Evolutionary conservation across 768 basidiomycete species (phyloP).

Genomic region (Leccinum longicurvipes): DNA sequence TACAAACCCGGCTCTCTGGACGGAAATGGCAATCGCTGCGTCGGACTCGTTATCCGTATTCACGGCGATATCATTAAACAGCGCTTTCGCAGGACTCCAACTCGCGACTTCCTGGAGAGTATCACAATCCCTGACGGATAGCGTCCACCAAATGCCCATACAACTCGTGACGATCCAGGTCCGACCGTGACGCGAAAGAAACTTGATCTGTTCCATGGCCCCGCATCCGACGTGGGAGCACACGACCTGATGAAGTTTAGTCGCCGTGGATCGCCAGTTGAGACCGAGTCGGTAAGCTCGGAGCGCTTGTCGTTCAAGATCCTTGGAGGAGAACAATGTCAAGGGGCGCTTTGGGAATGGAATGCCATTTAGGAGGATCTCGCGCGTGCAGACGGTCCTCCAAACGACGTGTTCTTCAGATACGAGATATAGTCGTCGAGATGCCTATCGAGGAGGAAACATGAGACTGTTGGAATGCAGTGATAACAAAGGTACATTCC

Average conservation of each 20-base stretch:
- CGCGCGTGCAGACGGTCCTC: slow-evolving; percentile 44
- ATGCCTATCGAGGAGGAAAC: slow-evolving; percentile 39
- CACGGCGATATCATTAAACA: slow-evolving; percentile 51
- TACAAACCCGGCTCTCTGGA: slow-evolving; percentile 46
- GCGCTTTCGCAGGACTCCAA: slow-evolving; percentile 53
- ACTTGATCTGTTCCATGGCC: slow-evolving; percentile 49
- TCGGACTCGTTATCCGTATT: slow-evolving; percentile 45
- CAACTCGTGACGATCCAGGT: slow-evolving; percentile 52
- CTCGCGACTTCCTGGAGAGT: slow-evolving; percentile 35
- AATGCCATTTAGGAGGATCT: slow-evolving; percentile 44
- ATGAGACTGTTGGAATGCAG: neutral
- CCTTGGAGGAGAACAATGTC: slow-evolving; percentile 34
- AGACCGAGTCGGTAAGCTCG: slow-evolving; percentile 44
- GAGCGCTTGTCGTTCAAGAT: slow-evolving; percentile 45
- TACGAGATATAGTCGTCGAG: slow-evolving; percentile 43
- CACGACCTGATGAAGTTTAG: slow-evolving; percentile 17
- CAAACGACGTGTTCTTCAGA: slow-evolving; percentile 53
- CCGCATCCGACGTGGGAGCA: slow-evolving; percentile 34
- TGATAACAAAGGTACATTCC: neutral
- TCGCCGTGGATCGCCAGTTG: slow-evolving; percentile 43
- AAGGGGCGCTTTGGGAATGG: slow-evolving; percentile 46
- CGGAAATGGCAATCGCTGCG: slow-evolving; percentile 49
- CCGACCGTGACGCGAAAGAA: slow-evolving; percentile 45
- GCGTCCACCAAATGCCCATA: slow-evolving; percentile 57
- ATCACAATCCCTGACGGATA: slow-evolving; percentile 49